These are phyloP conservation scores for Delitschia confertaspora DNA, from an alignment of 495 filamentous ascomycete genomes.

Conservation along the genomic window DNA sequence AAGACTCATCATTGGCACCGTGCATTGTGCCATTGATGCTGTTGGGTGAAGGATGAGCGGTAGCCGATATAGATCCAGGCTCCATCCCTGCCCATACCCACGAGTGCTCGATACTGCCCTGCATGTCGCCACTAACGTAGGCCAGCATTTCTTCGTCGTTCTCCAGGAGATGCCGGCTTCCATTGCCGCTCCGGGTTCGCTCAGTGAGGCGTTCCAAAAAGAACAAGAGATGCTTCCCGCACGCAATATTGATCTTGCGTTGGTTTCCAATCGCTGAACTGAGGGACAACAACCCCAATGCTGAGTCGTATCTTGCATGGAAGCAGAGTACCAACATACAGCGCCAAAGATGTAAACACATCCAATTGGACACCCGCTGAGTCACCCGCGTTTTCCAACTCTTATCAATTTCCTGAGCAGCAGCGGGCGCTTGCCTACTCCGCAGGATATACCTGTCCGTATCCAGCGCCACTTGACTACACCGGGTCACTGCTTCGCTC, in stretches of 20 bases:
- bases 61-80: slow-evolving; percentile 6
- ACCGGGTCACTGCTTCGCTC: slow-evolving; percentile 64
- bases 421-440: slow-evolving; percentile 15
- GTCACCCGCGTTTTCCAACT: slow-evolving; percentile 44
- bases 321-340: slow-evolving; percentile 75
- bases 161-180: slow-evolving; percentile 44
- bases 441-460: slow-evolving; percentile 67
- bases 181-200: slow-evolving; percentile 46
- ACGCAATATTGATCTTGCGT: slow-evolving; percentile 65
- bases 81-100: slow-evolving; percentile 83
- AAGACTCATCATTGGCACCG: slow-evolving; percentile 5
- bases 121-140: slow-evolving; percentile 83
- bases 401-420: slow-evolving; percentile 1
- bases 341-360: slow-evolving; percentile 85
- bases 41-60: slow-evolving; percentile 23
- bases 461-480: slow-evolving; percentile 63
- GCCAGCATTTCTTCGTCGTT: slow-evolving; percentile 84
- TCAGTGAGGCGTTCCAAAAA: slow-evolving; percentile 60
- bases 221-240: slow-evolving; percentile 76
- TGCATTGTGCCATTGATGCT: slow-evolving; percentile 5
- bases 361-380: slow-evolving; percentile 52
- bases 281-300: slow-evolving; percentile 62
- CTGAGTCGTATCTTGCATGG: slow-evolving; percentile 59
- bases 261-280: slow-evolving; percentile 58
- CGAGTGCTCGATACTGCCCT: slow-evolving; percentile 65